phyloP scores from a whole-genome alignment of 106 monocot genomes.

The Dactylorhiza incarnata region DNA sequence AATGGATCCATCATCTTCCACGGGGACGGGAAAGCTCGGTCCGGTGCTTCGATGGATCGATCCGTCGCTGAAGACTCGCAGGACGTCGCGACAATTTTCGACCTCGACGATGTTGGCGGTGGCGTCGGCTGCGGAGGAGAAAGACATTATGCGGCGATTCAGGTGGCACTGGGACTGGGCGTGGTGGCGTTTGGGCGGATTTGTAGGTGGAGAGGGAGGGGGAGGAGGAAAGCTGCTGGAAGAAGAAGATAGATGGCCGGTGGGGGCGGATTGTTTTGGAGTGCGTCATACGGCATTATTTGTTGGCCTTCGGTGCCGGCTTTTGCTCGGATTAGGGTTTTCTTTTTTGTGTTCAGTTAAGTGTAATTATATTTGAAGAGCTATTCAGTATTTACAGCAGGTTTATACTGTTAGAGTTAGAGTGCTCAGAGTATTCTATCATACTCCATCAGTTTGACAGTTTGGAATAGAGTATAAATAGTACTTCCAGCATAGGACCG shows the following conservation, averaged over 20 bases:
- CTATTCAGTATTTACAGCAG: no score
- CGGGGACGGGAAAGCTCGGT: constrained; percentile 45
- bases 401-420: no score
- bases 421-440: no score
- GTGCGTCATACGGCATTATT: not conserved
- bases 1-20: constrained; percentile 54
- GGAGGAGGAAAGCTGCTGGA: not conserved
- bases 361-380: no score
- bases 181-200: not conserved
- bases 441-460: no score
- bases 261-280: not conserved
- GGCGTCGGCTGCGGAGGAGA: constrained; percentile 7
- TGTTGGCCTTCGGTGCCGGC: no score
- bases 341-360: no score
- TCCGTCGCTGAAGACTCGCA: constrained; percentile 56
- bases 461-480: no score
- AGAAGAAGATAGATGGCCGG: not conserved
- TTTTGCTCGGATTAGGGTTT: no score
- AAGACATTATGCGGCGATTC: not conserved
- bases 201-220: not conserved
- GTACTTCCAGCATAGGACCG: no score
- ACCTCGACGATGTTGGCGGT: constrained; percentile 7
- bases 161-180: not conserved
- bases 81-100: constrained; percentile 61
- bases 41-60: constrained; percentile 38